Percentiles rank a stretch among this genome's conserved stretches.
These are phyloP conservation scores for Floccularia luteovirens DNA, from an alignment of 768 basidiomycete genomes.

Conservation along the genomic window DNA sequence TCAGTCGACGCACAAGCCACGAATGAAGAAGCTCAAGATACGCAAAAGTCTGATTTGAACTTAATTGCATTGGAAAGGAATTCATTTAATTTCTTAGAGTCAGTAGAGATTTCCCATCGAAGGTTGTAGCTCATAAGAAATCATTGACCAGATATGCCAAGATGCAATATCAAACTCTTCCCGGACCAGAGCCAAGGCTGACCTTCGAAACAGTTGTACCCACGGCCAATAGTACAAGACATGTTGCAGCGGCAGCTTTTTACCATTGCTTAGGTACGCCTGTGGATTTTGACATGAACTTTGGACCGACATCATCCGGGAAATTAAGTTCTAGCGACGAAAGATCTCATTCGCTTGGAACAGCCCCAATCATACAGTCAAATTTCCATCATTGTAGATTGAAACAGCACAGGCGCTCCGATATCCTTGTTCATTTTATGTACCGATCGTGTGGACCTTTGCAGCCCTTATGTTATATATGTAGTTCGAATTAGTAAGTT, in stretches of 20 bases:
- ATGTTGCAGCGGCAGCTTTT: constrained; percentile 76
- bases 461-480: not conserved
- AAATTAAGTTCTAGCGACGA: constrained; percentile 64
- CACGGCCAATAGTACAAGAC: constrained; percentile 55
- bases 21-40: constrained; percentile 24
- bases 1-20: constrained; percentile 10
- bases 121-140: constrained; percentile 8
- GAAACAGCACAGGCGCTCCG: constrained; percentile 4
- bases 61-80: constrained; percentile 62
- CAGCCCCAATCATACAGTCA: constrained; percentile 56
- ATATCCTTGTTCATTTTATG: not conserved
- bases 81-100: constrained; percentile 80
- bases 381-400: constrained; percentile 31
- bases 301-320: constrained; percentile 3
- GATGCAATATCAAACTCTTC: constrained; percentile 63
- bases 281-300: not conserved
- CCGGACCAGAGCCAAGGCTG: constrained; percentile 35
- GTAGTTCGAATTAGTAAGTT: no score
- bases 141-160: constrained; percentile 52
- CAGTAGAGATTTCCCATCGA: constrained; percentile 13
- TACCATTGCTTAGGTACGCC: constrained; percentile 77
- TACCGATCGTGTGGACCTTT: not conserved
- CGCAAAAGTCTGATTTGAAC: constrained; percentile 50
- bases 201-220: constrained; percentile 65
- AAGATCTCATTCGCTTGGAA: constrained; percentile 53